A percentile compares a stretch with the other conserved stretches of the same genome.
phyloP scores from a whole-genome alignment of 2,329 filamentous ascomycete species.

The Trichoderma sp. region DNA sequence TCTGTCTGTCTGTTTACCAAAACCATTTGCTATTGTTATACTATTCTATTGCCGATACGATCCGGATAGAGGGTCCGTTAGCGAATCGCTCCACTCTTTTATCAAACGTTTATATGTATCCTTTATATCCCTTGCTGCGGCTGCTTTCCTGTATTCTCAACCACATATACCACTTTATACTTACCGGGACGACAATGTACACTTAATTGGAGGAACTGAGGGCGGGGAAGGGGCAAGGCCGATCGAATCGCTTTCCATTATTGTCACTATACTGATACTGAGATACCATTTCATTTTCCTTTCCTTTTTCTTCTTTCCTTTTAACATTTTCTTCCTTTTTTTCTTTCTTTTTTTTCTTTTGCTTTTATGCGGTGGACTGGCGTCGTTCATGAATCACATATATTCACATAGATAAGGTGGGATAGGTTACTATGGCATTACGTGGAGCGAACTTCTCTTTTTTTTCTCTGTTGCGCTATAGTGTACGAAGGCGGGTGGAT shows the following conservation, averaged over 20 bases:
- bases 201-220: conserved; percentile 26
- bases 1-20: neutral
- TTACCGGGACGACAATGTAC: conserved; percentile 28
- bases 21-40: neutral
- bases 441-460: conserved; percentile 4
- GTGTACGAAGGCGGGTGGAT: neutral
- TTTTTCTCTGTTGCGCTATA: neutral
- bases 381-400: conserved; percentile 20
- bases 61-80: neutral
- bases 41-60: conserved; percentile 4
- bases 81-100: conserved; percentile 21
- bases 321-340: neutral
- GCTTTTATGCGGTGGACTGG: conserved; percentile 7
- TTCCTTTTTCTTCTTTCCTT: neutral
- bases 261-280: conserved; percentile 21
- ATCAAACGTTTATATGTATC: conserved; percentile 14
- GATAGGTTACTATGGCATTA: conserved; percentile 16
- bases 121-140: conserved; percentile 14
- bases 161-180: conserved; percentile 16
- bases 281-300: conserved; percentile 25
- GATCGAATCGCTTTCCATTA: conserved; percentile 18
- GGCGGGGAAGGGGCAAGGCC: neutral
- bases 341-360: neutral
- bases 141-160: conserved; percentile 19
- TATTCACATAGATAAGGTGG: conserved; percentile 13